Conservation (phyloP, 2,329 filamentous ascomycete species). For the Verticillium klebahnii region DNA sequence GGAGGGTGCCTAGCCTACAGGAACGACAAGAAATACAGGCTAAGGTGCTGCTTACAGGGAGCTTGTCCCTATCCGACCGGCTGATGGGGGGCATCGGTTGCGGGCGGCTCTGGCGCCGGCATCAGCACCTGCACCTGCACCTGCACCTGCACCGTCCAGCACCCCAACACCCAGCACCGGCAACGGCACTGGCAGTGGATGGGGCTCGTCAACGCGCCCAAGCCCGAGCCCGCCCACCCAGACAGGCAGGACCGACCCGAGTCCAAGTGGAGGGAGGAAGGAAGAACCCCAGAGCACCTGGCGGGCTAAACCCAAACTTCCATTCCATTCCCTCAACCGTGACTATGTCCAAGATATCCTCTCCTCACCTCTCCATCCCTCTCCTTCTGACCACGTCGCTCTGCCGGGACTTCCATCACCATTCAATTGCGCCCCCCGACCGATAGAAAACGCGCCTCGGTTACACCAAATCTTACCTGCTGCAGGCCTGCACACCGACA, state of each 20-base stretch:
- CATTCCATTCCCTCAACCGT: background rate
- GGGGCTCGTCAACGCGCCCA: background rate
- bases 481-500: background rate
- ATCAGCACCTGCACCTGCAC: background rate
- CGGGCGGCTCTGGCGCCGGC: background rate
- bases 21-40: background rate
- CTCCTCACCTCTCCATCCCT: background rate
- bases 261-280: background rate
- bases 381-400: background rate
- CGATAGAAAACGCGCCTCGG: background rate
- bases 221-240: background rate
- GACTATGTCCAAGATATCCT: background rate
- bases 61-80: background rate
- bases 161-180: background rate
- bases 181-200: background rate
- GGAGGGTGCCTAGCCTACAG: background rate
- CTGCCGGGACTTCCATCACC: background rate
- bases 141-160: too few species aligned
- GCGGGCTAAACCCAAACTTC: background rate
- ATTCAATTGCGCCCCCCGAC: background rate
- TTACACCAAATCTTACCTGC: background rate
- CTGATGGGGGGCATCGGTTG: background rate
- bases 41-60: background rate
- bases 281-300: background rate
- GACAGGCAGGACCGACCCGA: background rate